Evolutionary conservation across 345 rosid species (phyloP).

Genomic region (Salix viminalis): DNA sequence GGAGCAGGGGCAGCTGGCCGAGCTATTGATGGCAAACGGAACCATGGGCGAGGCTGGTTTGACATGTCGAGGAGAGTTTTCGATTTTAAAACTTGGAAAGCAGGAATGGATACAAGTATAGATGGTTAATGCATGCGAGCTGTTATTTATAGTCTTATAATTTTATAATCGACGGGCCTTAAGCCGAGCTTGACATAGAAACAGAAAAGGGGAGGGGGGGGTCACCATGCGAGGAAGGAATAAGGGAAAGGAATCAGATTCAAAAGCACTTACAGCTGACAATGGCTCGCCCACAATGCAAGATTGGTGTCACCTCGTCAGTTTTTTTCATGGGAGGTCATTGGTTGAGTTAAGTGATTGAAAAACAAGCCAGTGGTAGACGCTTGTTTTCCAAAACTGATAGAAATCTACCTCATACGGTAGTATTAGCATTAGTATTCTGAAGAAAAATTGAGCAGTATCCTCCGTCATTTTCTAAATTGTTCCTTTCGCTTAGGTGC

Average conservation of each 20-base stretch:
- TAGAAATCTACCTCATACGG: not conserved
- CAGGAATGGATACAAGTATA: not conserved
- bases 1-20: slow-evolving; percentile 35
- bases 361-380: not conserved
- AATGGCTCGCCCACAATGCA: slow-evolving; percentile 22
- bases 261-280: slow-evolving; percentile 27
- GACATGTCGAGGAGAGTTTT: slow-evolving; percentile 26
- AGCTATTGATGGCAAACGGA: slow-evolving; percentile 43
- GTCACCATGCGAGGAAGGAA: not conserved
- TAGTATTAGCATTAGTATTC: not conserved
- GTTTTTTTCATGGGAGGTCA: not conserved
- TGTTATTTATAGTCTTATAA: slow-evolving; percentile 22
- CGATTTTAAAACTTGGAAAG: not conserved
- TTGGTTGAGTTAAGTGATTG: not conserved
- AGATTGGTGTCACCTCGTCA: slow-evolving; percentile 33
- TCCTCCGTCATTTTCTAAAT: not conserved
- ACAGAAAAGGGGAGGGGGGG: not conserved
- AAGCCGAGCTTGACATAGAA: not conserved
- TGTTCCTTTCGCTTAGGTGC: not conserved
- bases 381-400: not conserved
- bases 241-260: slow-evolving; percentile 50
- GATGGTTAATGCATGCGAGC: not conserved
- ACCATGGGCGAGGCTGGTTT: slow-evolving; percentile 50
- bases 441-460: not conserved
- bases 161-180: too few relatives aligned